phyloP scores from a whole-genome alignment of 805 yeast genomes.

The Saturnispora halmiae region DNA sequence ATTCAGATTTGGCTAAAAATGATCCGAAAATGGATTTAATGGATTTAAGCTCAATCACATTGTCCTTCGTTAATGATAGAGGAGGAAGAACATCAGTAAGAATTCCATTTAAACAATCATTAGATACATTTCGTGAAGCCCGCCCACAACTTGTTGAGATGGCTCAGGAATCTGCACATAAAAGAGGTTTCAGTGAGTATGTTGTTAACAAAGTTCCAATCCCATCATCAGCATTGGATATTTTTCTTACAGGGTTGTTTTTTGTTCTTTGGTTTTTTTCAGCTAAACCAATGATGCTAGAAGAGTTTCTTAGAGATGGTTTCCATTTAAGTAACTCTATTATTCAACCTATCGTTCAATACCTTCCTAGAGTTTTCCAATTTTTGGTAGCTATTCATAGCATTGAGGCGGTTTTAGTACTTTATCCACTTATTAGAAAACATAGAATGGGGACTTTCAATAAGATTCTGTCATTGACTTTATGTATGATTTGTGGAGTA shows the following conservation, averaged over 20 bases:
- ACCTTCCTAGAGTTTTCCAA: slow-evolving; percentile 14
- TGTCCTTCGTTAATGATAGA: slow-evolving; percentile 29
- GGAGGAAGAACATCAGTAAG: slow-evolving; percentile 25
- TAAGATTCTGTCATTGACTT: slow-evolving; percentile 42
- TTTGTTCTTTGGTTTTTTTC: slow-evolving; percentile 7
- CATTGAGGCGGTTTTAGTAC: slow-evolving; percentile 37
- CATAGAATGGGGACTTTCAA: slow-evolving; percentile 52
- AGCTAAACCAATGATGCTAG: slow-evolving; percentile 9
- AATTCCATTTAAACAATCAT: slow-evolving; percentile 46
- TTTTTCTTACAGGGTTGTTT: slow-evolving; percentile 19
- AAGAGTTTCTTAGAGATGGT: slow-evolving; percentile 7
- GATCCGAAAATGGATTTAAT: slow-evolving; percentile 39
- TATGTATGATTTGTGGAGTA: slow-evolving; percentile 56
- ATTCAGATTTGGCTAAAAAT: slow-evolving; percentile 13
- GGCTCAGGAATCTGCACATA: slow-evolving; percentile 66
- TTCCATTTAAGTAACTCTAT: slow-evolving; percentile 7
- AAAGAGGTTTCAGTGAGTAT: slow-evolving; percentile 49
- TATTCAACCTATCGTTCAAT: slow-evolving; percentile 9
- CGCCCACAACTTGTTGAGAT: slow-evolving; percentile 50
- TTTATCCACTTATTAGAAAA: slow-evolving; percentile 43
- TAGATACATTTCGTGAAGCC: slow-evolving; percentile 36
- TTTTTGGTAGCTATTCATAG: slow-evolving; percentile 37
- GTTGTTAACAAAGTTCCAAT: slow-evolving; percentile 13
- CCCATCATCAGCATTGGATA: slow-evolving; percentile 35
- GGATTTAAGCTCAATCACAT: slow-evolving; percentile 35